A percentile compares a stretch with the other conserved stretches of the same genome.
Evolutionary conservation across 2,329 filamentous ascomycete genomes (phyloP).

Genomic region (Cordyceps cicadae): DNA sequence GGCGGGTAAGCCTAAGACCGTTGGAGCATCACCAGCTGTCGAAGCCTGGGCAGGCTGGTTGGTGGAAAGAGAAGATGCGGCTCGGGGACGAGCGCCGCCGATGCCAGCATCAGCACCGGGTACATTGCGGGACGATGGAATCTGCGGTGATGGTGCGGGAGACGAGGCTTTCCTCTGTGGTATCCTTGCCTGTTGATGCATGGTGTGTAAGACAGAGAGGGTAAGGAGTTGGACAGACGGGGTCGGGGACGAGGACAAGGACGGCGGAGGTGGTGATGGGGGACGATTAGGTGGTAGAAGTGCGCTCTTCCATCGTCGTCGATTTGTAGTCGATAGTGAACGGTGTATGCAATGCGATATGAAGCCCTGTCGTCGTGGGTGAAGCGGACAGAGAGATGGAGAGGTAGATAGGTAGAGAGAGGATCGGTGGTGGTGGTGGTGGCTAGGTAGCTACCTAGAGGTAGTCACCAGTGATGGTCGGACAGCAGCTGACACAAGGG

Average conservation of each 20-base stretch:
- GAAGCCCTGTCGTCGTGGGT: not conserved
- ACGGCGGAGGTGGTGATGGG: not conserved
- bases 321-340: not conserved
- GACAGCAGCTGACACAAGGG: slow-evolving; percentile 10
- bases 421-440: no score
- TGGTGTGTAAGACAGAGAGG: slow-evolving; percentile 27
- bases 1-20: slow-evolving; percentile 43
- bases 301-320: slow-evolving; percentile 9
- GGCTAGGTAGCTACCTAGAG: not conserved
- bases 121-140: slow-evolving; percentile 47
- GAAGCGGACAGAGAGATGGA: not conserved
- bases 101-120: slow-evolving; percentile 7
- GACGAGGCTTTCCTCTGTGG: slow-evolving; percentile 60
- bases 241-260: not conserved
- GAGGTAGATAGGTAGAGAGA: not conserved
- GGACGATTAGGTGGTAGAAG: not conserved
- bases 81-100: slow-evolving; percentile 31
- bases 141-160: slow-evolving; percentile 62
- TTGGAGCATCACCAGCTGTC: slow-evolving; percentile 33
- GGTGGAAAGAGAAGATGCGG: slow-evolving; percentile 34
- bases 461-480: slow-evolving; percentile 6
- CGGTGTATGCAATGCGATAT: not conserved
- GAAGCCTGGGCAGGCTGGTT: slow-evolving; percentile 39
- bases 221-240: no score
- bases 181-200: slow-evolving; percentile 86